Evolutionary conservation across 169 alveolate species (phyloP).

Genomic region (Plasmodium coatneyi): DNA sequence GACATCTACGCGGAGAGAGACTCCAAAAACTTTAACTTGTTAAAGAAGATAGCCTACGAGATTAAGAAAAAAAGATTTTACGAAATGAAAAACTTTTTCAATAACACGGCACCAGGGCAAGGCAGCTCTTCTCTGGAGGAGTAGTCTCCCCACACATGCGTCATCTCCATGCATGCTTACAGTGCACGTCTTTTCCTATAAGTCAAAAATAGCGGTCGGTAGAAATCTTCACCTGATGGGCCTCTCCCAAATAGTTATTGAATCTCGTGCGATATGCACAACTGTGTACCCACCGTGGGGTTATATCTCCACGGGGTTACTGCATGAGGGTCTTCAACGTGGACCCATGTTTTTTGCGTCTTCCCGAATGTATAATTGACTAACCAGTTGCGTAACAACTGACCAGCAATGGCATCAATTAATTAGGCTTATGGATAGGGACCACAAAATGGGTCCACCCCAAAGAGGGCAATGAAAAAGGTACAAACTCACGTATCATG

Average conservation of each 20-base stretch:
- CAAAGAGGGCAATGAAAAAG: background rate
- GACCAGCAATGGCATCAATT: background rate
- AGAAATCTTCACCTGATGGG: background rate
- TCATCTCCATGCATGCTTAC: background rate
- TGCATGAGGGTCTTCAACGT: background rate
- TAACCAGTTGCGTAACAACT: background rate
- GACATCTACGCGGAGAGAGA: slow-evolving; percentile 84
- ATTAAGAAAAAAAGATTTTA: slow-evolving; percentile 45
- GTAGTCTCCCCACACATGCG: background rate
- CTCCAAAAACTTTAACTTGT: slow-evolving; percentile 31
- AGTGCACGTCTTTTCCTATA: background rate
- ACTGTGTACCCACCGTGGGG: background rate
- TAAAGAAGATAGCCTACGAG: slow-evolving; percentile 70
- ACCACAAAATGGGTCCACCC: background rate
- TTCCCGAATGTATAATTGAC: background rate
- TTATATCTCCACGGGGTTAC: background rate
- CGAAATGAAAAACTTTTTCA: slow-evolving; percentile 67
- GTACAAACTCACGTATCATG: background rate
- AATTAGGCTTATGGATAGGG: background rate
- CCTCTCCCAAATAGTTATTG: background rate
- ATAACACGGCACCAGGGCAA: background rate
- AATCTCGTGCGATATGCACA: background rate
- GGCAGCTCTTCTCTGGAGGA: background rate
- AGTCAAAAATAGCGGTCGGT: background rate
- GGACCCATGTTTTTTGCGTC: background rate